Base-by-base conservation (phyloP, 108 stramenopile species). In the Stephanodiscus triporus region DNA sequence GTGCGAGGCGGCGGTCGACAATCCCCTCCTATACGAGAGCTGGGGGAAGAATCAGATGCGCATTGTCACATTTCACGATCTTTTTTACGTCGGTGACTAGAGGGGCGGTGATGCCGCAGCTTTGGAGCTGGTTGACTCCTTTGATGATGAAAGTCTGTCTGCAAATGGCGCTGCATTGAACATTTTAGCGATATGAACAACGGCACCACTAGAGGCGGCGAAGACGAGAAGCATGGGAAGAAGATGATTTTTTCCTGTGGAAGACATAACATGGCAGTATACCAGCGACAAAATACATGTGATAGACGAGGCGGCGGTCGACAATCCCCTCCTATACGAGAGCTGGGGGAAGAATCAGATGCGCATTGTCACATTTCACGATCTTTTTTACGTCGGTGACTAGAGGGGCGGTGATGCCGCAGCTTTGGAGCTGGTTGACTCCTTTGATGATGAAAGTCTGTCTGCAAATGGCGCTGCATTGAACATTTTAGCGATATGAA, bases 11-110 rank as follows among this genome's bases (percentile, higher is more conserved):
- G 78, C 86, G 14, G 71, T n/a, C n/a, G n/a, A n/a, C n/a, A n/a
- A n/a, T n/a, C n/a, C n/a, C n/a, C n/a, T n/a, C n/a, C n/a, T n/a
- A n/a, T n/a, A n/a, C n/a, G n/a, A n/a, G n/a, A n/a, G n/a, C n/a
- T n/a, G n/a, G n/a, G n/a, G n/a, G n/a, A 89, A 89, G 69, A 77
- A 85, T 66, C 88, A 89, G 81, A 86, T 84, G 13, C 84, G 80
- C 50, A 87, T 89, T 51, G 26, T 89, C 23, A 86, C 81, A 32
- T 85, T 89, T 58, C 69, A 78, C 67, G 86, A 74, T 26, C 83
- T 84, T 1, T 71, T 54, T 40, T 32, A 73, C 48, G 57, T 23
- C 34, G 32, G 23, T 49, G 43, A 38, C 27, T 16, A 11, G 61
- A 47, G 2, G 48, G 17, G 51, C 51, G 51, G 7, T 53, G 40